Evolutionary conservation across 106 monocot genomes (phyloP).

Genomic region (Acorus calamus): DNA sequence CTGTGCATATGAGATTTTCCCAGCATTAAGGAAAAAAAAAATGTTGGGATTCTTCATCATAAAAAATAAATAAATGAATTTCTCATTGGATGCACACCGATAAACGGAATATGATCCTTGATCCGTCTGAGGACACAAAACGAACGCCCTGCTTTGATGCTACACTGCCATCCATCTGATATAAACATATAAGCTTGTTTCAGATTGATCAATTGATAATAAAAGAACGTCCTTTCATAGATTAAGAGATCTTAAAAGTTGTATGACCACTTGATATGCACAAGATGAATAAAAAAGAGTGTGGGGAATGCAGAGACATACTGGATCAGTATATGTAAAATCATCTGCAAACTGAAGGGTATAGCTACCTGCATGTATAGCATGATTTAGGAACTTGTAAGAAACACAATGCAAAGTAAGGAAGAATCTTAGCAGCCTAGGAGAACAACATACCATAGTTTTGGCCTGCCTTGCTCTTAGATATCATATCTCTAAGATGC

Average conservation of each 20-base stretch:
- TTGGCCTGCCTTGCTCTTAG: constrained; percentile 49
- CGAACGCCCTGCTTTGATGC: constrained; percentile 88
- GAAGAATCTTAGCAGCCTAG: background rate
- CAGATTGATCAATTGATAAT: too few species aligned
- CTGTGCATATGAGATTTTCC: too few species aligned
- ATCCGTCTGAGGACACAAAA: constrained; percentile 88
- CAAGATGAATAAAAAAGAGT: too few species aligned
- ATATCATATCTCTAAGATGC: constrained; percentile 63
- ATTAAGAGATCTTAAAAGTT: too few species aligned
- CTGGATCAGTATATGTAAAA: constrained; percentile 86
- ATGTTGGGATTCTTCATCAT: too few species aligned
- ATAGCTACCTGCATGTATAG: constrained; percentile 47
- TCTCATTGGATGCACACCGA: constrained; percentile 30
- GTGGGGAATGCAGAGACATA: constrained; percentile 8
- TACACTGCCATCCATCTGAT: constrained; percentile 82
- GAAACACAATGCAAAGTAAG: background rate
- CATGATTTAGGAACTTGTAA: too few species aligned
- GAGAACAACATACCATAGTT: constrained; percentile 36
- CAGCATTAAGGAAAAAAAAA: too few species aligned
- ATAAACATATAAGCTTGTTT: background rate
- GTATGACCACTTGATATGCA: too few species aligned
- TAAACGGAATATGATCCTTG: constrained; percentile 84
- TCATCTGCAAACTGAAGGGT: constrained; percentile 87
- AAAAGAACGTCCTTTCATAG: too few species aligned
- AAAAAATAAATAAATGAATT: too few species aligned